These are phyloP conservation scores for Dactylonectria macrodidyma DNA, from an alignment of 2,329 filamentous ascomycete genomes.

Conservation along the genomic window DNA sequence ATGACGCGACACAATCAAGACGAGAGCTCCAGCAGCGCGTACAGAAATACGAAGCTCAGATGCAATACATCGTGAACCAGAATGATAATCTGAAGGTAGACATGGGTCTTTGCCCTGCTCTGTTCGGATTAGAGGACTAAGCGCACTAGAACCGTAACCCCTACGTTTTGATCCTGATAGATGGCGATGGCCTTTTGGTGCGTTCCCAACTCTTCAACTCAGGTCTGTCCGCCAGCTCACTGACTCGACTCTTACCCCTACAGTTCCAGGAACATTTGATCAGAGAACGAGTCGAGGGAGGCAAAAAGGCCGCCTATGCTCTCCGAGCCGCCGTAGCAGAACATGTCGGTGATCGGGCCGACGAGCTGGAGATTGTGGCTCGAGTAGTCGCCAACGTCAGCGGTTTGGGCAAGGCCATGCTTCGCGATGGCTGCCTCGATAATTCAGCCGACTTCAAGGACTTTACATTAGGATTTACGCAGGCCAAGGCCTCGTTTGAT, in stretches of 20 bases:
- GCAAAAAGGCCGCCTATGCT: constrained; percentile 66
- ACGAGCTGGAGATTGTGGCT: constrained; percentile 68
- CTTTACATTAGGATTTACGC: constrained; percentile 73
- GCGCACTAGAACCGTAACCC: constrained; percentile 65
- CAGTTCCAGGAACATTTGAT: constrained; percentile 73
- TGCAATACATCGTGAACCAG: constrained; percentile 54
- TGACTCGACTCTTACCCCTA: constrained; percentile 20
- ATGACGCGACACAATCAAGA: constrained; percentile 63
- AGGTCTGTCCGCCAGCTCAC: constrained; percentile 6
- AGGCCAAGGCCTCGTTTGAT: constrained; percentile 72
- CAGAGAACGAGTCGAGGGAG: constrained; percentile 68
- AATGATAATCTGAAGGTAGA: constrained; percentile 64
- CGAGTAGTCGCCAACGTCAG: constrained; percentile 70
- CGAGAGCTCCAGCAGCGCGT: constrained; percentile 66
- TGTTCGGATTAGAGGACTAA: constrained; percentile 33
- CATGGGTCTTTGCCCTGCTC: not conserved
- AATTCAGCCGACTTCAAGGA: constrained; percentile 64
- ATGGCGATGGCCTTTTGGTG: constrained; percentile 75
- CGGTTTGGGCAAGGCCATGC: constrained; percentile 66
- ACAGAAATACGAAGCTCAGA: constrained; percentile 55
- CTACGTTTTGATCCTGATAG: constrained; percentile 73
- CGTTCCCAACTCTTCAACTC: constrained; percentile 21
- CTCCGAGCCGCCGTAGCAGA: constrained; percentile 64
- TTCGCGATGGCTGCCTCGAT: constrained; percentile 62
- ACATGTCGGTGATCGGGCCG: constrained; percentile 60